Evolutionary conservation across 1,139 yeast genomes (phyloP).

Genomic region (Geotrichum phurueaensis): DNA sequence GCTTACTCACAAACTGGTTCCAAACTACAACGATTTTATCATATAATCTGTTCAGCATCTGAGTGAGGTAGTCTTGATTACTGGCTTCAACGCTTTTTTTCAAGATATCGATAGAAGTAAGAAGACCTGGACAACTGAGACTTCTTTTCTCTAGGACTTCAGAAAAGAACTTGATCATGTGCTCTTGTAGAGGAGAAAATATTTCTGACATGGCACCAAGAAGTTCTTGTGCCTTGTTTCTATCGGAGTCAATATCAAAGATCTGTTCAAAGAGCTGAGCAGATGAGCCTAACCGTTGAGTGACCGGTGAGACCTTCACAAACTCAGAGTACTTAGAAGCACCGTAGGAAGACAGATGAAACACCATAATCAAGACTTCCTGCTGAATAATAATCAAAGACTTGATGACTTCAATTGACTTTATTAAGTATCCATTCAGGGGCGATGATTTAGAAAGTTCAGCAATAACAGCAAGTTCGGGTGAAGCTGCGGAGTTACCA

Average conservation of each 20-base stretch:
- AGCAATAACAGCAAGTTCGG: constrained; percentile 8
- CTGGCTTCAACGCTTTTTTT: constrained; percentile 41
- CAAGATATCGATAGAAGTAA: constrained; percentile 40
- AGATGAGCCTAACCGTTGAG: constrained; percentile 30
- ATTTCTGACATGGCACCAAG: constrained; percentile 48
- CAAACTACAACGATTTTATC: constrained; percentile 53
- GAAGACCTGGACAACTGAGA: constrained; percentile 41
- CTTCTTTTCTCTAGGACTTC: constrained; percentile 36
- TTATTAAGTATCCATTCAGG: constrained; percentile 18
- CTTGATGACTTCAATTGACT: constrained; percentile 34
- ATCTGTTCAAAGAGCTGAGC: constrained; percentile 25
- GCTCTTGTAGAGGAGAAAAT: constrained; percentile 50
- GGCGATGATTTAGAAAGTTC: constrained; percentile 12
- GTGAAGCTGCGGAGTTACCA: neutral
- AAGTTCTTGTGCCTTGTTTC: constrained; percentile 51
- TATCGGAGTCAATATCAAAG: constrained; percentile 46
- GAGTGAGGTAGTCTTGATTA: constrained; percentile 62
- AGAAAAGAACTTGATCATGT: constrained; percentile 37
- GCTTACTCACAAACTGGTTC: constrained; percentile 53
- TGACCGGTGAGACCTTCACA: constrained; percentile 40
- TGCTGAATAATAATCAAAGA: constrained; percentile 54
- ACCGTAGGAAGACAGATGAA: constrained; percentile 55
- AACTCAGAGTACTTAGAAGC: constrained; percentile 46
- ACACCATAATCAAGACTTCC: constrained; percentile 56
- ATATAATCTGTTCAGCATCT: constrained; percentile 46